Evolutionary conservation across 345 rosid species (phyloP).

Genomic region (Pseudoturritis turrita): DNA sequence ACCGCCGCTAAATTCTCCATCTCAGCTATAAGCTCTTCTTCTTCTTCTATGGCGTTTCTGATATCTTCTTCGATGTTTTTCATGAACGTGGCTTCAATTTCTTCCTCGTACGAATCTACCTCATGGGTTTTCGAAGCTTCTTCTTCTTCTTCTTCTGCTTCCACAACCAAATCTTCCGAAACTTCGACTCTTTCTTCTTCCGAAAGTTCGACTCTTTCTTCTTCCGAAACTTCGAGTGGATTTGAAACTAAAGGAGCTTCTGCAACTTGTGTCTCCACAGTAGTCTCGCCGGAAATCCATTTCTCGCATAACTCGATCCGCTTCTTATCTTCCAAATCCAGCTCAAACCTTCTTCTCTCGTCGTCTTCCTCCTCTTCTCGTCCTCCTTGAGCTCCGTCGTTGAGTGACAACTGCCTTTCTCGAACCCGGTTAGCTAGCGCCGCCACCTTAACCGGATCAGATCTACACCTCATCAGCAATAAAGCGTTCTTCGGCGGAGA

Average conservation of each 20-base stretch:
- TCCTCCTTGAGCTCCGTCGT: conserved; percentile 17
- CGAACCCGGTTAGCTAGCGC: conserved; percentile 73
- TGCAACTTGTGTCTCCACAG: conserved; percentile 22
- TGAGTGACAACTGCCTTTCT: conserved; percentile 45
- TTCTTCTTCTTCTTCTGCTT: conserved; percentile 20
- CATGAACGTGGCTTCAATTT: conserved; percentile 19
- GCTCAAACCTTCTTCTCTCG: conserved; percentile 16
- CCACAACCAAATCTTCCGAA: conserved; percentile 13
- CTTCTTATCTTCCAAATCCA: conserved; percentile 37
- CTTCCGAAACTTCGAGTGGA: conserved; percentile 12
- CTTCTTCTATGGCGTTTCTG: conserved; percentile 26
- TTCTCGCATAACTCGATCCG: conserved; percentile 31
- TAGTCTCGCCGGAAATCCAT: conserved; percentile 28
- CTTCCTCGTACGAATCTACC: conserved; percentile 20
- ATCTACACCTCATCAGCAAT: conserved; percentile 86
- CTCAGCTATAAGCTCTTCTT: conserved; percentile 4
- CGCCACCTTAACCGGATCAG: conserved; percentile 93
- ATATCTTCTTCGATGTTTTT: conserved; percentile 29
- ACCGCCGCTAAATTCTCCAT: neutral
- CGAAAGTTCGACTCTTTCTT: conserved; percentile 4
- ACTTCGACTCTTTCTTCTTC: conserved; percentile 19
- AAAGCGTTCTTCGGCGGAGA: conserved; percentile 89
- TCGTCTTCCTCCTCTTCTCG: conserved; percentile 6
- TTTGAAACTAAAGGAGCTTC: conserved; percentile 15
- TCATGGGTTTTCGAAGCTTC: conserved; percentile 3